Evolutionary conservation across 768 basidiomycete genomes (phyloP), one percentile per base, ranked within the genome.

Genomic region (Pleurotus djamor): DNA sequence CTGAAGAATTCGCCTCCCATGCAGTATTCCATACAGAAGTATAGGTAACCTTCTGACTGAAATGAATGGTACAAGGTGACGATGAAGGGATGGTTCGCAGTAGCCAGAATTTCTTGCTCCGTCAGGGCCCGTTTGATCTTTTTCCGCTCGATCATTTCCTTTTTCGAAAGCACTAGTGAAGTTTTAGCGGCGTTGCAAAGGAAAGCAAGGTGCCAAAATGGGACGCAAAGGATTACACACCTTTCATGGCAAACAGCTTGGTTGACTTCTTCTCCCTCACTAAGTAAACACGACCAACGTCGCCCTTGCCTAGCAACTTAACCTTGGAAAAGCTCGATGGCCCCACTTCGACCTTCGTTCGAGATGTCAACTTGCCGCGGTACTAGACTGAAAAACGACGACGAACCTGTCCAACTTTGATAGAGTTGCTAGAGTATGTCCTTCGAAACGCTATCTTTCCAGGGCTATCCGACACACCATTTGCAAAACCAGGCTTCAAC

Each of bases 1-100:
- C 97, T 89, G 82, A 99, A 99, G 79, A 99, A 99, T 70, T 99
- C 97, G 59, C 97, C 97, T 37, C 97, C 86, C 93, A 97, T 96
- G 76, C 97, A 99, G 75, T 98, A 98, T 75, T 98, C 93, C 93
- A 94, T 95, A 81, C 95, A 97, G 73, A 98, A 96, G 75, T 98
- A 99, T 33, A 99, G 86, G 74, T 97, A 97, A 60, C 93, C 91
- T 66, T 96, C 93, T 12, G 95, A 98, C 76, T 99, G 97, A 80
- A 99, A 99, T 3, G 96, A 98, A 75, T 99, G 97, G 75, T 98
- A 92, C 38, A 99, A 86, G 28, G 97, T 98, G 67, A 99, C 96
- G 75, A 99, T 99, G 82, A 99, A 99, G 1, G 97, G 97, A 71
- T 98, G 97, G 69, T 99, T 99, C 35, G 97, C 93, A 21, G 96